Evolutionary conservation across 495 filamentous ascomycete species (phyloP), one percentile per base, ranked within the genome.

Genomic region (Neurospora sp.): DNA sequence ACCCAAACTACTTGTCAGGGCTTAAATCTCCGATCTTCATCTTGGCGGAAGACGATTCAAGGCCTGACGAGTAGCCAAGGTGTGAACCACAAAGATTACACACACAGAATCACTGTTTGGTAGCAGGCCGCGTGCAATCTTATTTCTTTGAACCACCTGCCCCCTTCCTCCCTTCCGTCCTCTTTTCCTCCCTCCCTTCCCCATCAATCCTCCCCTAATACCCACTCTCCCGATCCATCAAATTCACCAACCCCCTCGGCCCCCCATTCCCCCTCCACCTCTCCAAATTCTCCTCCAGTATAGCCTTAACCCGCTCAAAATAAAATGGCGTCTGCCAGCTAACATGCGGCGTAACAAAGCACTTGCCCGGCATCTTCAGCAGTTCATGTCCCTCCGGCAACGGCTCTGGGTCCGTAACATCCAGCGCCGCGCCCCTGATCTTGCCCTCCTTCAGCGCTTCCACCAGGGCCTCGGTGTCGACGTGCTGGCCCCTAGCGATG

Each of bases 381-480:
- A 97, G 79, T 72, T 89, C 87, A 80, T 90, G 87, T 11, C 91
- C 89, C 36, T 83, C 74, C 0, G 92, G 92, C 75, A 97, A 78
- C 0, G 94, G 94, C 77, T 97, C 94, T 1, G 93, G 93, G 71
- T 96, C 93, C 42, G 93, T 92, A 0, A 97, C 94, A 82, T 97
- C 94, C 48, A 97, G 79, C 62, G 92, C 92, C 11, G 93, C 88
- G 28, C 92, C 93, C 37, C 88, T 84, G 69, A 97, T 81, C 21
- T 84, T 85, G 2, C 81, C 86, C 7, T 82, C 79, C 72, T 90
- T 84, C 15, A 93, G 80, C 4, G 93, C 89, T 0, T 81, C 82
- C 15, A 95, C 83, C 37, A 97, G 77, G 5, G 89, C 92, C 17
- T 88, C 86, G 69, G 92, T 90, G 69, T 93, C 85, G 59, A 97